phyloP scores from a whole-genome alignment of 257 asterid genomes.

The Ophiorrhiza pumila region DNA sequence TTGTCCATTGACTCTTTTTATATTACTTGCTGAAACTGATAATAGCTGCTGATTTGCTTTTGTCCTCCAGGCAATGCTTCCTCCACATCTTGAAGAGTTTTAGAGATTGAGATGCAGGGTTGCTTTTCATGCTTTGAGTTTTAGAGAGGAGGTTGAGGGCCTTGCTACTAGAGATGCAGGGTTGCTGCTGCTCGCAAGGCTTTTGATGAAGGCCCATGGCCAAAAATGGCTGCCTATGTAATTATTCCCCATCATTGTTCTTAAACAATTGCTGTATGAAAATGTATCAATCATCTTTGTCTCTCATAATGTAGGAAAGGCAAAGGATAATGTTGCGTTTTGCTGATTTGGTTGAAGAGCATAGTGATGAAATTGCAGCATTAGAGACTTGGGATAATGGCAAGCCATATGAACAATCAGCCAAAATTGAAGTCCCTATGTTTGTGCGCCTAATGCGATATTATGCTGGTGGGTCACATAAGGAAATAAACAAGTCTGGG shows the following conservation, averaged over 20 bases:
- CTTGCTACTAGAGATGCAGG: too few relatives aligned
- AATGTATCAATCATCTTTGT: constrained; percentile 4
- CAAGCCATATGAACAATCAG: constrained; percentile 72
- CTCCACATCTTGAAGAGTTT: too few relatives aligned
- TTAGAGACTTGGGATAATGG: constrained; percentile 94
- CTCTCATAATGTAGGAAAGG: constrained; percentile 60
- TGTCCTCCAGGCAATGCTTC: too few relatives aligned
- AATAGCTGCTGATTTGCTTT: too few relatives aligned
- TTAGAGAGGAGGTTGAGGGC: too few relatives aligned
- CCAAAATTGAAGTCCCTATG: constrained; percentile 75
- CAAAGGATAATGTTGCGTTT: constrained; percentile 61
- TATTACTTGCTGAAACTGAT: too few relatives aligned
- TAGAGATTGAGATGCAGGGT: too few relatives aligned
- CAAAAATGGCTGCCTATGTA: constrained; percentile 89
- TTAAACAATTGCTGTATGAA: background rate
- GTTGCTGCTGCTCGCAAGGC: constrained; percentile 93
- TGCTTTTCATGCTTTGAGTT: too few relatives aligned
- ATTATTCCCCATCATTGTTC: constrained; percentile 3
- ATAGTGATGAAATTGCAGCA: constrained; percentile 82
- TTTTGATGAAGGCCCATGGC: constrained; percentile 98
- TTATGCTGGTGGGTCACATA: constrained; percentile 65
- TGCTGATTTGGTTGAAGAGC: constrained; percentile 94
- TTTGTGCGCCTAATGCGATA: constrained; percentile 70
- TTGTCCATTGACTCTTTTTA: too few relatives aligned
- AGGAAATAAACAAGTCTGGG: background rate